Conservation (phyloP, 495 filamentous ascomycete species). For the Aspergillus baeticus region DNA sequence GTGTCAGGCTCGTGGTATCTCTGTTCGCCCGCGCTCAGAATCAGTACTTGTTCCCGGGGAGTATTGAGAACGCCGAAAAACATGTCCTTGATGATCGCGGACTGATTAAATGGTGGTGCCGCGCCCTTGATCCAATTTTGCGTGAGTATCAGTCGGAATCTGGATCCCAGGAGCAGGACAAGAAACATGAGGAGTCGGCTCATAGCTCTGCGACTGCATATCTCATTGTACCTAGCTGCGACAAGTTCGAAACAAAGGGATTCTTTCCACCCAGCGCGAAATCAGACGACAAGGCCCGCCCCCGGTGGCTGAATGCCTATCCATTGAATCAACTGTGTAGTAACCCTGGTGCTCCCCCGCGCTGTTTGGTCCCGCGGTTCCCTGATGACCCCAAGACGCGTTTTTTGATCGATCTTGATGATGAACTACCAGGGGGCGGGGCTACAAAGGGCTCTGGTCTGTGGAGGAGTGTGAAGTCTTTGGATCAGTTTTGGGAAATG, state of each 20-base stretch:
- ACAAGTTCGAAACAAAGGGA: constrained; percentile 65
- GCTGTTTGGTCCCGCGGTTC: constrained; percentile 85
- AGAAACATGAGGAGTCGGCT: constrained; percentile 32
- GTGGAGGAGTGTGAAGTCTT: constrained; percentile 78
- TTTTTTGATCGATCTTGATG: constrained; percentile 85
- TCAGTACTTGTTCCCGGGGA: constrained; percentile 94
- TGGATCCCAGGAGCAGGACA: constrained; percentile 33
- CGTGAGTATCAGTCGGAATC: constrained; percentile 46
- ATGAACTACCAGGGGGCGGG: constrained; percentile 56
- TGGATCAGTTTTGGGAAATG: constrained; percentile 97
- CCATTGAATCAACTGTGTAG: constrained; percentile 62
- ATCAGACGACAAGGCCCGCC: constrained; percentile 41
- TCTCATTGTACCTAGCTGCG: constrained; percentile 82
- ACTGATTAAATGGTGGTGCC: constrained; percentile 94
- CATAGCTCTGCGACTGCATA: constrained; percentile 61
- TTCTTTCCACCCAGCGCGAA: constrained; percentile 55
- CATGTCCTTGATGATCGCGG: constrained; percentile 92
- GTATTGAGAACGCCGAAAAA: constrained; percentile 78
- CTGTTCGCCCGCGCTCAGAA: constrained; percentile 90
- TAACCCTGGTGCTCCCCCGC: constrained; percentile 61
- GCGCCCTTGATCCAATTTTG: constrained; percentile 73
- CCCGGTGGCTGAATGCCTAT: constrained; percentile 54
- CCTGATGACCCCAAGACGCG: constrained; percentile 96
- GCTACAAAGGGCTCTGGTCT: constrained; percentile 48
- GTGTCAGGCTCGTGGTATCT: constrained; percentile 77